Evolutionary conservation across 2,329 filamentous ascomycete species (phyloP).

Genomic region (Neofusicoccum parvum): DNA sequence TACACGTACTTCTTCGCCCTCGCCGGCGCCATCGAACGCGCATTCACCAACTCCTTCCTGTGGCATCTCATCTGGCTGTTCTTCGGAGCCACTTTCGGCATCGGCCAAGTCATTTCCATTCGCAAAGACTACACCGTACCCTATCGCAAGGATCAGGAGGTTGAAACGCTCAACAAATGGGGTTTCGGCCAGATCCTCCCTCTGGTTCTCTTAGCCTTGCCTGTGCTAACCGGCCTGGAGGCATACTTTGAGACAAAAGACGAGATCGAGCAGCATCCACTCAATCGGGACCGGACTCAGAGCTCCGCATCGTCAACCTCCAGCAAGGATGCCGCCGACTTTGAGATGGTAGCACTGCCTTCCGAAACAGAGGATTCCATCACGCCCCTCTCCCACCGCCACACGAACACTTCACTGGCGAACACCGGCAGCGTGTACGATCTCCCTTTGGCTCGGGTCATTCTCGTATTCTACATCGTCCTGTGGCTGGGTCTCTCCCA

Average conservation of each 20-base stretch:
- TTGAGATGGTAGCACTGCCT: background rate
- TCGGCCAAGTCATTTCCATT: constrained; percentile 9
- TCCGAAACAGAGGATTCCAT: background rate
- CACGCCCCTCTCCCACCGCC: background rate
- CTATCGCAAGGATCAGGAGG: constrained; percentile 24
- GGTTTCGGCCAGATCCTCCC: constrained; percentile 33
- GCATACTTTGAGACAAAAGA: constrained; percentile 26
- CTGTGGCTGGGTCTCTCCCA: constrained; percentile 1
- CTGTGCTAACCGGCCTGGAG: constrained; percentile 29
- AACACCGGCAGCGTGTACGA: background rate
- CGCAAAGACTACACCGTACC: background rate
- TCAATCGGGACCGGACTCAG: background rate
- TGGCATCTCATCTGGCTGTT: constrained; percentile 6
- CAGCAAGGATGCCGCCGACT: background rate
- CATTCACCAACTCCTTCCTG: background rate
- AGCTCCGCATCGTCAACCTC: background rate
- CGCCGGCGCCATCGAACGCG: background rate
- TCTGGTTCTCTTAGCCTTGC: constrained; percentile 29
- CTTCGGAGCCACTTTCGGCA: constrained; percentile 6
- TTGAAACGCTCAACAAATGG: constrained; percentile 24
- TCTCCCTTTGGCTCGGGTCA: background rate
- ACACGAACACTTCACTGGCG: background rate
- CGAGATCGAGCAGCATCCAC: background rate
- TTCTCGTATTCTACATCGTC: constrained; percentile 5
- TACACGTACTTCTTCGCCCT: constrained; percentile 6